phyloP scores from a whole-genome alignment of 1,284 basidiomycete genomes.

The Naganishia albida region DNA sequence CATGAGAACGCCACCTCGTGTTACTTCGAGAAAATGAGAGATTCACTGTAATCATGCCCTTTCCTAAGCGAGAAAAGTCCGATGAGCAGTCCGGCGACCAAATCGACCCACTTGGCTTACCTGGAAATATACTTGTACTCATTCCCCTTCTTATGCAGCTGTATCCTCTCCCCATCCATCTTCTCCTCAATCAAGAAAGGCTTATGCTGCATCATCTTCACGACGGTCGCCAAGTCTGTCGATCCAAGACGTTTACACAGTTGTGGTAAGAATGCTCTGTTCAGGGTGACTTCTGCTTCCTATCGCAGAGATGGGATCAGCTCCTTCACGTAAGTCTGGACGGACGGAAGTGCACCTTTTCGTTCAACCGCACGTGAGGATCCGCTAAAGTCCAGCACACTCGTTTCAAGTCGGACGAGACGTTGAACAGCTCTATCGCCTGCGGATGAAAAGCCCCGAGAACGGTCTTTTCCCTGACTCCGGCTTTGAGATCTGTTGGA shows the following conservation, averaged over 20 bases:
- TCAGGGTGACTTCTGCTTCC: slow-evolving; percentile 78
- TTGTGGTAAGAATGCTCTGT: slow-evolving; percentile 86
- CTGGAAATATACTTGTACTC: slow-evolving; percentile 89
- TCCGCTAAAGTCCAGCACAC: slow-evolving; percentile 66
- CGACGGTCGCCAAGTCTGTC: slow-evolving; percentile 71
- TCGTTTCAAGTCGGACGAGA: slow-evolving; percentile 88
- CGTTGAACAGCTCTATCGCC: slow-evolving; percentile 86
- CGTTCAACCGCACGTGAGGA: slow-evolving; percentile 36
- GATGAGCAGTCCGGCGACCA: slow-evolving; percentile 18
- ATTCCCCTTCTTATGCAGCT: slow-evolving; percentile 83
- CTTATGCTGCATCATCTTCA: slow-evolving; percentile 71
- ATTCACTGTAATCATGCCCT: slow-evolving; percentile 81
- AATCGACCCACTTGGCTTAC: slow-evolving; percentile 51
- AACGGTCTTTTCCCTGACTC: slow-evolving; percentile 71
- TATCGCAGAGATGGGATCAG: slow-evolving; percentile 42
- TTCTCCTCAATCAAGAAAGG: slow-evolving; percentile 91
- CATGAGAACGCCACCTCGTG: too few species aligned
- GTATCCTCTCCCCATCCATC: slow-evolving; percentile 90
- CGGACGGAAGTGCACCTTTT: not conserved
- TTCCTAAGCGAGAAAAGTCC: slow-evolving; percentile 60
- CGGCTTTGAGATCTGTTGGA: slow-evolving; percentile 54
- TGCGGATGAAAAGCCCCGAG: slow-evolving; percentile 86
- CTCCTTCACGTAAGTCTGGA: not conserved
- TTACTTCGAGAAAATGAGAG: slow-evolving; percentile 1
- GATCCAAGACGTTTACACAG: slow-evolving; percentile 79